Conservation (phyloP, 257 asterid genomes). For the Solanum pennellii region DNA sequence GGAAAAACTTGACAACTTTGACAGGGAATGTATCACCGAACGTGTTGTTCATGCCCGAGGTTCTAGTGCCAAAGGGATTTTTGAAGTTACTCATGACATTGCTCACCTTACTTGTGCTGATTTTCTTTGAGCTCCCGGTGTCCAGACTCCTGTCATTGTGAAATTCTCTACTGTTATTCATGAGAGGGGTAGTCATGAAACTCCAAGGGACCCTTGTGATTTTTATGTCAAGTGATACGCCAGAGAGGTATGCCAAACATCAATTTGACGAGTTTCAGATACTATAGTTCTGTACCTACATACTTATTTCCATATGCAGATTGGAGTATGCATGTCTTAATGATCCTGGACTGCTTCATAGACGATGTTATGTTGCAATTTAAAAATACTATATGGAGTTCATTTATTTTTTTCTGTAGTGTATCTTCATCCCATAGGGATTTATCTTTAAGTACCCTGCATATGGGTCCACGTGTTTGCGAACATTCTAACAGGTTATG, state of each 20-base stretch:
- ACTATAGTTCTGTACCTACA: background rate
- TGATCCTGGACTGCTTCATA: background rate
- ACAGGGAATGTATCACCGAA: constrained; percentile 20
- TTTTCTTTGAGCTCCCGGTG: constrained; percentile 28
- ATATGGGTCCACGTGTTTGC: background rate
- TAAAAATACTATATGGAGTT: background rate
- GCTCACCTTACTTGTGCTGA: constrained; percentile 20
- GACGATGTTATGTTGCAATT: too few species aligned
- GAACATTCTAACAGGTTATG: background rate
- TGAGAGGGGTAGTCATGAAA: constrained; percentile 26
- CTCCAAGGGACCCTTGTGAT: constrained; percentile 23
- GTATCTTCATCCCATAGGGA: background rate
- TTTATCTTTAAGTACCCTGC: background rate
- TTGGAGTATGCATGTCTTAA: background rate
- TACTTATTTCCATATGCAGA: background rate
- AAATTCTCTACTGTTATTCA: constrained; percentile 26
- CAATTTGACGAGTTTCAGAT: background rate
- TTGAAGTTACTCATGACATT: constrained; percentile 23
- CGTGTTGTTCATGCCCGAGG: constrained; percentile 33
- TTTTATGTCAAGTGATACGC: constrained; percentile 27
- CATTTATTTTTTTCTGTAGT: background rate
- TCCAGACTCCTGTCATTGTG: constrained; percentile 25
- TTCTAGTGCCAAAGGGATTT: constrained; percentile 27
- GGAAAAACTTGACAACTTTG: constrained; percentile 27
- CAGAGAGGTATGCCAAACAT: constrained; percentile 15